These are phyloP conservation scores for Lactifluus subvellereus DNA, from an alignment of 768 basidiomycete genomes.

Conservation along the genomic window DNA sequence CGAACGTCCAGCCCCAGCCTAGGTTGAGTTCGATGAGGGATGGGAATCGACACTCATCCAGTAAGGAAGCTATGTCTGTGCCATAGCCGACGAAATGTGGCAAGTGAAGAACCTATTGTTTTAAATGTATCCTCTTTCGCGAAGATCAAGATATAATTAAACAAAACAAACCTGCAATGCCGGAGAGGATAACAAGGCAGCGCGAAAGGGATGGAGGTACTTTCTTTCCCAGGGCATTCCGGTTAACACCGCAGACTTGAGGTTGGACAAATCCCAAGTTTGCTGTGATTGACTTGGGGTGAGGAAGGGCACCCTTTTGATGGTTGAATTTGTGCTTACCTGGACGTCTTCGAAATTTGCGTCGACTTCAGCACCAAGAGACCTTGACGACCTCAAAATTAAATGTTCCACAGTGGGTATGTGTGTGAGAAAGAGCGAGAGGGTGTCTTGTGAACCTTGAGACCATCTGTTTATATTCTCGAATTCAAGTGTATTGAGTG, in stretches of 20 bases:
- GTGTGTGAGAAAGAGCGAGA: constrained; percentile 18
- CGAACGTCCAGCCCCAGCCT: constrained; percentile 21
- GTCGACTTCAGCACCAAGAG: constrained; percentile 1
- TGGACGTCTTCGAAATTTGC: not conserved
- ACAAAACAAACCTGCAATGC: constrained; percentile 4
- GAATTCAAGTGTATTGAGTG: constrained; percentile 17
- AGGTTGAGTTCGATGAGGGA: constrained; percentile 16
- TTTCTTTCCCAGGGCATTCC: constrained; percentile 19
- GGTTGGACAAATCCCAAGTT: constrained; percentile 14
- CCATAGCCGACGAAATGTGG: constrained; percentile 19
- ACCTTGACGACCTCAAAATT: constrained; percentile 14
- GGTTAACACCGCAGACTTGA: constrained; percentile 20
- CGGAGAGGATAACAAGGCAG: constrained; percentile 5
- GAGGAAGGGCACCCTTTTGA: not conserved
- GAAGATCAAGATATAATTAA: not conserved
- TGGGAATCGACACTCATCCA: constrained; percentile 17
- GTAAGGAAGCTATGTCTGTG: constrained; percentile 10
- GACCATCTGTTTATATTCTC: constrained; percentile 14
- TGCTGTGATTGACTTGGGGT: not conserved
- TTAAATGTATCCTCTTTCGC: not conserved
- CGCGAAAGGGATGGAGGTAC: constrained; percentile 12
- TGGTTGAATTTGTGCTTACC: not conserved
- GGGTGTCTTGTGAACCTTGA: constrained; percentile 13
- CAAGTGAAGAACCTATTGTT: constrained; percentile 15
- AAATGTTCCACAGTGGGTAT: constrained; percentile 18